Evolutionary conservation across 495 filamentous ascomycete species (phyloP), one percentile per base, ranked within the genome.

Genomic region (Penicillium lagena): DNA sequence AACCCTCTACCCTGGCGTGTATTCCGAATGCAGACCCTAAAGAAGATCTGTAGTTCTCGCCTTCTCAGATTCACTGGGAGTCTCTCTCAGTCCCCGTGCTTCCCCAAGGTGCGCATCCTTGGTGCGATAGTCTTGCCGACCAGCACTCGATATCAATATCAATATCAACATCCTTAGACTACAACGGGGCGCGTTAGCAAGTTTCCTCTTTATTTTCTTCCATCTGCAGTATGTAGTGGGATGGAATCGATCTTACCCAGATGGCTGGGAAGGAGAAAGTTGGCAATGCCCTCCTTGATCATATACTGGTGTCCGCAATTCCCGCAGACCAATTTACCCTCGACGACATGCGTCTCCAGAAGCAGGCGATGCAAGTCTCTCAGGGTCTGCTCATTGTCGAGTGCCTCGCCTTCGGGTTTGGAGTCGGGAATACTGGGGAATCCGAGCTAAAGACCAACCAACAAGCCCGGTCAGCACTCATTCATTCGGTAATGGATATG

Each of bases 191-290:
- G 32, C 32, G 32, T 34, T 34, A 34, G 32, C 32, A 12, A 34
- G 32, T 12, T 7, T 41, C 32, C 32, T 34, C 30, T 34, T 22
- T 22, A 2, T 22, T 22, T 22, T 22, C 22, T 22, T 4, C 22
- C 2, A 17, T 4, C 22, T 22, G 22, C 22, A 22, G 22, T 22
- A 22, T 22, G 22, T 22, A 3, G 22, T 22, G 12, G 27, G 22
- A 14, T 14, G 14, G 17, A 13, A 29, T n/a, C 34, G 33, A 7
- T 46, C 63, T 40, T 50, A 82, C 89, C 93, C 56, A 97, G 66
- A 71, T 97, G 93, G 56, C 84, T 90, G 12, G 93, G 93, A 59
- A 98, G 68, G 52, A 98, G 70, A 58, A 98, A 98, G 62, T 97
- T 97, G 37, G 89, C 87, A 55, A 97, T 95, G 15, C 93, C 94